A percentile compares a stretch with the other conserved stretches of the same genome.
These are phyloP conservation scores for Coffea humblotiana DNA, from an alignment of 305 asterid species.

Conservation along the genomic window DNA sequence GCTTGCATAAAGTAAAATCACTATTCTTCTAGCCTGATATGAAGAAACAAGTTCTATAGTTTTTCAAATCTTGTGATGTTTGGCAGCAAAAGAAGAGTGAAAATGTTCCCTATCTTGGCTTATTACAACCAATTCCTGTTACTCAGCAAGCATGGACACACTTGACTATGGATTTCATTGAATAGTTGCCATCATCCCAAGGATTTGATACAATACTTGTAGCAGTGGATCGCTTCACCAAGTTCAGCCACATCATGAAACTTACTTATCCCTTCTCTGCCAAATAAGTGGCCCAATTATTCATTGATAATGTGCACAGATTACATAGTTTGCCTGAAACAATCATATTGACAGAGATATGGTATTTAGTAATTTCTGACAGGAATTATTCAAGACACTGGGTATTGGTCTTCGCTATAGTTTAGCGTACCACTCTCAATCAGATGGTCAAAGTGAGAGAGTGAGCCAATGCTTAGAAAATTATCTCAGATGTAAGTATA, in stretches of 20 bases:
- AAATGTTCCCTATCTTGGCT: neutral
- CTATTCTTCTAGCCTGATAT: too few relatives aligned
- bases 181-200: neutral
- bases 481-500: neutral
- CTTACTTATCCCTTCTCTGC: neutral
- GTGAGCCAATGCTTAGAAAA: neutral
- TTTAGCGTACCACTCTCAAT: neutral
- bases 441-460: neutral
- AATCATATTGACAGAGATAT: neutral
- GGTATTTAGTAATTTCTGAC: neutral
- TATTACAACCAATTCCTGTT: neutral
- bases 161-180: neutral
- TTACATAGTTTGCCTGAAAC: neutral
- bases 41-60: too few relatives aligned
- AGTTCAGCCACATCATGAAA: neutral
- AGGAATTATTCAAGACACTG: neutral
- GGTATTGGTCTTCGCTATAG: neutral
- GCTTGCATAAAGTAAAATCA: too few relatives aligned
- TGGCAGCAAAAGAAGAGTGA: too few relatives aligned
- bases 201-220: neutral
- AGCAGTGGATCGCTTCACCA: neutral
- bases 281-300: too few relatives aligned
- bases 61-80: too few relatives aligned
- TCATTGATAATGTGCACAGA: neutral
- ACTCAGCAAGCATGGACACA: neutral